Evolutionary conservation across 495 filamentous ascomycete genomes (phyloP), one percentile per base, ranked within the genome.

Genomic region (Penicillium herquei): DNA sequence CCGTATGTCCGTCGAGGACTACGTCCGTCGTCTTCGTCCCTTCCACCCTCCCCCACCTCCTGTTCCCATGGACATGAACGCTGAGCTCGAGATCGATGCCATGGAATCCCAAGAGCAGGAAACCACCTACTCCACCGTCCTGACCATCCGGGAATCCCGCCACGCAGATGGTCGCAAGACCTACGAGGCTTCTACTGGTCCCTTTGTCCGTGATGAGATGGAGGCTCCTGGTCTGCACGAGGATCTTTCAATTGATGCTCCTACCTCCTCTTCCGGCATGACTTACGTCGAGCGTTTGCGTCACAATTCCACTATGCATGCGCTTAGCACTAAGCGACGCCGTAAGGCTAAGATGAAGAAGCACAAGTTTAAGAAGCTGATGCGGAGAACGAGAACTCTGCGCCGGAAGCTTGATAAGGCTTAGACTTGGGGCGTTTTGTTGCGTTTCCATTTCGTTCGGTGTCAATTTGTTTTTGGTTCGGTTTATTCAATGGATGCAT

Each of bases 361-460:
- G 81, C 92, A 98, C 79, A 98, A 98, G 84, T 95, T 96, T 72
- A 98, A 96, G 93, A 98, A 98, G 84, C 80, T 99, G 57, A 89
- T 96, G 88, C 87, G 83, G 79, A 81, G 84, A 74, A 99, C 95
- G 63, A 83, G 93, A 67, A 95, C 90, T 67, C 66, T 91, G 78
- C 86, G 95, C 70, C 85, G 92, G 64, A 94, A 89, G 76, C 78
- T 96, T 66, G 94, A 96, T 51, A 78, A 75, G 62, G 69, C 71
- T 40, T 81, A 66, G 69, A 65, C 26, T 26, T 12, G 33, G 33
- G 35, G 44, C 44, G 14, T 43, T 32, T 37, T 57, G 34, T 50
- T 39, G 51, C 33, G 52, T 51, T 56, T 39, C 35, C 34, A 46
- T 46, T 44, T 44, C 21, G 16, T 44, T 44, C 21, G 41, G 41